phyloP scores from a whole-genome alignment of 2,329 filamentous ascomycete genomes.

The Fusarium sp. region DNA sequence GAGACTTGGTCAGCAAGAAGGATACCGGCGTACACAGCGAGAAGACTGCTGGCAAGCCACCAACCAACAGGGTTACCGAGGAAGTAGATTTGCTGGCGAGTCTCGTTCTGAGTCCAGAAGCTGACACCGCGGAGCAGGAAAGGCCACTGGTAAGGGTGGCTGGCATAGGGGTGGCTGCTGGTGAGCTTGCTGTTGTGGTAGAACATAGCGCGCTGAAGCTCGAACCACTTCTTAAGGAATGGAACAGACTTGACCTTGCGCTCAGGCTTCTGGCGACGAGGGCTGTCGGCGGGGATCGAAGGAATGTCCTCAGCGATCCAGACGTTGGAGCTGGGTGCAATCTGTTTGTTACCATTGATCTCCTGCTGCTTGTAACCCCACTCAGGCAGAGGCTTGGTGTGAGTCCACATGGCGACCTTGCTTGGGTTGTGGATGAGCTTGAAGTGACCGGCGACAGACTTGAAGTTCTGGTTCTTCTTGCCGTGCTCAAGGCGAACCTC shows the following conservation, averaged over 20 bases:
- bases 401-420: constrained; percentile 99
- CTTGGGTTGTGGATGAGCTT: constrained; percentile 94
- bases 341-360: constrained; percentile 99
- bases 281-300: constrained; percentile 77
- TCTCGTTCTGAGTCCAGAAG: constrained; percentile 98
- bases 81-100: constrained; percentile 97
- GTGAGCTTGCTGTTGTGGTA: constrained; percentile 99
- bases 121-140: constrained; percentile 97
- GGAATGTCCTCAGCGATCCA: constrained; percentile 95
- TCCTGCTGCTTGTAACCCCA: constrained; percentile 98
- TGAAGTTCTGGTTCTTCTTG: constrained; percentile 85
- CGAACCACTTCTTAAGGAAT: constrained; percentile 94
- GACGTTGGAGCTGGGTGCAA: constrained; percentile 87
- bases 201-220: constrained; percentile 98
- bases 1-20: constrained; percentile 93
- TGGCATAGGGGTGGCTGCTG: constrained; percentile 95
- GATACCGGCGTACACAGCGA: constrained; percentile 94
- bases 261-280: constrained; percentile 79
- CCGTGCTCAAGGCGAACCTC: constrained; percentile 90
- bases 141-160: constrained; percentile 95
- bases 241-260: constrained; percentile 84
- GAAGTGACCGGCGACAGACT: constrained; percentile 91
- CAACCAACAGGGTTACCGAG: constrained; percentile 95
- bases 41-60: constrained; percentile 93
- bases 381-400: constrained; percentile 92